A percentile compares a stretch with the other conserved stretches of the same genome.
Conservation (phyloP, 2,329 filamentous ascomycete species). For the Arthrobotrys conoides region DNA sequence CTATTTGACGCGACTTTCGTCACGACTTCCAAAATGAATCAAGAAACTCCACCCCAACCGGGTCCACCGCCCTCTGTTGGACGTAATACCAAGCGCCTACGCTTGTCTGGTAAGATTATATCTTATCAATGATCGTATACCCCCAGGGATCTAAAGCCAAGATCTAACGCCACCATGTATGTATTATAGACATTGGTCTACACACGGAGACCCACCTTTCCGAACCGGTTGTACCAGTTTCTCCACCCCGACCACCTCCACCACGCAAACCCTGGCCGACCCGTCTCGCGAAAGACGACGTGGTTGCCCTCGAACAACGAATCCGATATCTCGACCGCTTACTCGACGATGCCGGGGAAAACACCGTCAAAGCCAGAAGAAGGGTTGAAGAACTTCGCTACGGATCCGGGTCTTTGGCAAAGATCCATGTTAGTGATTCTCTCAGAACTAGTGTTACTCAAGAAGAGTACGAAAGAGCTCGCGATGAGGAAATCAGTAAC, state of each 20-base stretch:
- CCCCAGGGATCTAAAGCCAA: background rate
- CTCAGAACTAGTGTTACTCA: conserved; percentile 6
- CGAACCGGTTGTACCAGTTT: no score
- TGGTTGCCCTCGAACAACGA: background rate
- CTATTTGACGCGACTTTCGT: background rate
- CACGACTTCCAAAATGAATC: background rate
- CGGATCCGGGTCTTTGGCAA: background rate
- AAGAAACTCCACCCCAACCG: background rate
- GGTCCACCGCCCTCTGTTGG: background rate
- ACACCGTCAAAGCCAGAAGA: background rate
- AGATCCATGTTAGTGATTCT: background rate
- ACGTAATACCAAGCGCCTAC: conserved; percentile 3
- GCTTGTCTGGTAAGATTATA: conserved; percentile 6
- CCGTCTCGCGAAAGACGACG: background rate
- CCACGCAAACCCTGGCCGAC: conserved; percentile 3
- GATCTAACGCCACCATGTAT: background rate
- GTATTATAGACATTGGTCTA: background rate
- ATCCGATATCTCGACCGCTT: background rate
- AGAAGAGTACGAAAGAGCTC: background rate
- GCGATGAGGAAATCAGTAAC: background rate
- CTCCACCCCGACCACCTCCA: background rate
- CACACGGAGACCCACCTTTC: background rate
- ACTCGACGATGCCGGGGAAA: background rate
- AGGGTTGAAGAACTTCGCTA: background rate
- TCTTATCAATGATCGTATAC: background rate